A percentile compares a stretch with the other conserved stretches of the same genome.
These are phyloP conservation scores for Stephania yunnanensis DNA, from an alignment of 164 flowering plant species.

Conservation along the genomic window DNA sequence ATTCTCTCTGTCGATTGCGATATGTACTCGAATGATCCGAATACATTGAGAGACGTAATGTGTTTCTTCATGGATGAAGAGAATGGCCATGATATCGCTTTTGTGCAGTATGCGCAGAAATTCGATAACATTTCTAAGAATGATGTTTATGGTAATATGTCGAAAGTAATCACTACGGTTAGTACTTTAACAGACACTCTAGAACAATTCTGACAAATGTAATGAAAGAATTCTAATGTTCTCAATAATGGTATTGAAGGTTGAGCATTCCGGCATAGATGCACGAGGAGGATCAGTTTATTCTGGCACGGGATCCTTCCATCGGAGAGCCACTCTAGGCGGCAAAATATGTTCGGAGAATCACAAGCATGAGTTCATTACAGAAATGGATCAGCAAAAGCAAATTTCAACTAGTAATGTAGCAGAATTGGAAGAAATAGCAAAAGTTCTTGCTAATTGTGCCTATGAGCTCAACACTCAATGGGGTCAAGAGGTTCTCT, in stretches of 20 bases:
- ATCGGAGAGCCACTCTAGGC: conserved; percentile 25
- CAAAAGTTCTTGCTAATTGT: conserved; percentile 29
- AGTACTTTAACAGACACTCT: not conserved
- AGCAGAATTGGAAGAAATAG: conserved; percentile 19
- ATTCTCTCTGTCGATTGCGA: conserved; percentile 77
- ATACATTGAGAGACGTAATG: conserved; percentile 45
- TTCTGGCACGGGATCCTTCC: conserved; percentile 38
- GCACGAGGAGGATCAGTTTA: conserved; percentile 27
- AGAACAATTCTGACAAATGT: not conserved
- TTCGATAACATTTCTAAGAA: conserved; percentile 47
- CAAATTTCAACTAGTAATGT: conserved; percentile 13
- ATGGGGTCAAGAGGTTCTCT: conserved; percentile 36
- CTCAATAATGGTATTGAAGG: conserved; percentile 11
- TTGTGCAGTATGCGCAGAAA: conserved; percentile 64
- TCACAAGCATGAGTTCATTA: conserved; percentile 10
- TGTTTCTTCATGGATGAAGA: conserved; percentile 78
- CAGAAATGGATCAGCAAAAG: conserved; percentile 2
- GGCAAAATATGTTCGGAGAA: conserved; percentile 21
- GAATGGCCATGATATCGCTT: conserved; percentile 48
- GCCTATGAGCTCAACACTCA: conserved; percentile 27
- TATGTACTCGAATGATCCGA: conserved; percentile 64
- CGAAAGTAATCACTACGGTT: conserved; percentile 3
- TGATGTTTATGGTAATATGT: conserved; percentile 43
- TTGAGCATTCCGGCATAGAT: conserved; percentile 24
- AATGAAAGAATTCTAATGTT: not conserved